Evolutionary conservation across 2,329 filamentous ascomycete species (phyloP).

Genomic region (Trichoderma endophyticum): DNA sequence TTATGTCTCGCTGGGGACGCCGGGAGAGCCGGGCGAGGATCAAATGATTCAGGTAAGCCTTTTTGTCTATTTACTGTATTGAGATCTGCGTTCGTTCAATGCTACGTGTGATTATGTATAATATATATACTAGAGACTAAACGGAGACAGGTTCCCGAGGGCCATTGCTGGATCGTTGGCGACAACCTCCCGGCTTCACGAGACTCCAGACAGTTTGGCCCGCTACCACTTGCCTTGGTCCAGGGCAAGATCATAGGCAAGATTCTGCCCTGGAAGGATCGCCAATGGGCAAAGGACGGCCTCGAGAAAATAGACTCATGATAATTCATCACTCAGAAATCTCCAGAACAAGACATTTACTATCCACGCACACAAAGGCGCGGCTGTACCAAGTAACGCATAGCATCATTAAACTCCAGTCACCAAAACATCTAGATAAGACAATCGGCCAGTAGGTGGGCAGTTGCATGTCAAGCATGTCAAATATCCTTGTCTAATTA

Average conservation of each 20-base stretch:
- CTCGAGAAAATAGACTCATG: slow-evolving; percentile 32
- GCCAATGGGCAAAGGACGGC: slow-evolving; percentile 48
- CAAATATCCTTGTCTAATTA: slow-evolving; percentile 34
- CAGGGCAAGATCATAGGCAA: slow-evolving; percentile 75
- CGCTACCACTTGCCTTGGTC: slow-evolving; percentile 79
- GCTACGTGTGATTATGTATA: background rate
- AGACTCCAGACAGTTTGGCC: slow-evolving; percentile 84
- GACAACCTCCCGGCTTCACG: slow-evolving; percentile 82
- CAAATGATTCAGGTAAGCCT: slow-evolving; percentile 62
- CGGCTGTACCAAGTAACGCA: background rate
- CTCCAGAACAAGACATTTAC: background rate
- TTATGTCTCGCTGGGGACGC: slow-evolving; percentile 66
- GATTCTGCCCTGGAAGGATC: slow-evolving; percentile 50
- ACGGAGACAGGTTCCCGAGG: slow-evolving; percentile 71
- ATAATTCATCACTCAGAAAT: background rate
- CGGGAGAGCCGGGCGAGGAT: slow-evolving; percentile 44
- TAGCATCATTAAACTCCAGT: slow-evolving; percentile 8
- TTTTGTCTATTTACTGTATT: background rate
- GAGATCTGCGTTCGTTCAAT: background rate
- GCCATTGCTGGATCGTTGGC: slow-evolving; percentile 87
- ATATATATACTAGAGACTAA: background rate
- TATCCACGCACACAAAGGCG: background rate
- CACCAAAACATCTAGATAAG: slow-evolving; percentile 12
- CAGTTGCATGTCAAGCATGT: slow-evolving; percentile 24
- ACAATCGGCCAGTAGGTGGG: background rate